Conservation (phyloP, 331 rosid species). For the Acacia concinna region DNA sequence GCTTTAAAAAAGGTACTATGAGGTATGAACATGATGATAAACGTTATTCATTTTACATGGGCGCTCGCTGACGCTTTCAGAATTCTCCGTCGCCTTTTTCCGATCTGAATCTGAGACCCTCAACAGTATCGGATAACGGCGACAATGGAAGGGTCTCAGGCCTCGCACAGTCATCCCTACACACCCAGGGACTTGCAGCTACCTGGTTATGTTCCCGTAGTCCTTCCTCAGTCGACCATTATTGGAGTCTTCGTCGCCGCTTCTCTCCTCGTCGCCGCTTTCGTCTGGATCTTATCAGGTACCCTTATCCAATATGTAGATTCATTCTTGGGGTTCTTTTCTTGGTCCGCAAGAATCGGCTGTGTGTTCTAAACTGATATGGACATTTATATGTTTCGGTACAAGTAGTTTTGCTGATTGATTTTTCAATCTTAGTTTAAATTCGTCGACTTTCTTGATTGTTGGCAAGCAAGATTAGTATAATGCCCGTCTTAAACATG, state of each 20-base stretch:
- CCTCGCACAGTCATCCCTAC: slow-evolving; percentile 58
- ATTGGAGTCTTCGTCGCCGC: slow-evolving; percentile 45
- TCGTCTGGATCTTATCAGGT: slow-evolving; percentile 19
- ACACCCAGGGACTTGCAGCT: slow-evolving; percentile 59
- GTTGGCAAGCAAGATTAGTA: background rate
- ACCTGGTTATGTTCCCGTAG: slow-evolving; percentile 58
- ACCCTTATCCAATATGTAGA: background rate
- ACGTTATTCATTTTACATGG: background rate
- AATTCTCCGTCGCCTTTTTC: background rate
- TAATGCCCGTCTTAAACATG: background rate
- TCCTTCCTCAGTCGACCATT: slow-evolving; percentile 59
- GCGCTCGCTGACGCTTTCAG: background rate
- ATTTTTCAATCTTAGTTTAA: background rate
- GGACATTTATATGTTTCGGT: background rate
- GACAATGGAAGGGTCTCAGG: slow-evolving; percentile 49
- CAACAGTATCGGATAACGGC: background rate
- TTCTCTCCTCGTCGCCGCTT: slow-evolving; percentile 39
- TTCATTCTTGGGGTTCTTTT: background rate
- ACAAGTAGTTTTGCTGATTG: background rate
- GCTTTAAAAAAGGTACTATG: background rate
- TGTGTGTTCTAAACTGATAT: background rate
- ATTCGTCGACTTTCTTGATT: background rate
- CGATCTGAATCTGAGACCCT: background rate
- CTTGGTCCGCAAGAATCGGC: background rate
- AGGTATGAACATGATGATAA: background rate